Percentiles rank a stretch among this genome's conserved stretches.
Conservation (phyloP, 1,284 basidiomycete genomes). For the Cryptococcus sp. region DNA sequence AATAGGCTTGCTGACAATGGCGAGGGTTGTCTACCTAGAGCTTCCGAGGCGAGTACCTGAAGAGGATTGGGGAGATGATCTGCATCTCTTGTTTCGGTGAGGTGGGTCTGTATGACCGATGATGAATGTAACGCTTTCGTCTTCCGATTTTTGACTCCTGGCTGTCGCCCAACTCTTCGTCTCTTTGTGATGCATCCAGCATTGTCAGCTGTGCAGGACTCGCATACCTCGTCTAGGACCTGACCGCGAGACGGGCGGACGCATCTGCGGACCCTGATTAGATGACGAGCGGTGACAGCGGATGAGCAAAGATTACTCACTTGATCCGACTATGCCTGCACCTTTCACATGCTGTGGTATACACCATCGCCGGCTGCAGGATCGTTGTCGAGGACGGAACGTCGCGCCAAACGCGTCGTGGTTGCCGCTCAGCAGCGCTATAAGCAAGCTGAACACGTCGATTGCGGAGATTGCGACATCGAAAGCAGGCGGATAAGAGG, state of each 20-base stretch:
- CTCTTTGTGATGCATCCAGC: slow-evolving; percentile 16
- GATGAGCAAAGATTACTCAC: slow-evolving; percentile 13
- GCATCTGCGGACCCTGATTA: too few relatives aligned
- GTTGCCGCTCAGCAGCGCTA: too few relatives aligned
- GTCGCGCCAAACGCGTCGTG: too few relatives aligned
- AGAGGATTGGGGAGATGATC: slow-evolving; percentile 22
- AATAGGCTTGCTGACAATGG: too few relatives aligned
- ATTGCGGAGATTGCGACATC: too few relatives aligned
- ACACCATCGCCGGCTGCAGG: too few relatives aligned
- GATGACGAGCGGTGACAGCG: too few relatives aligned
- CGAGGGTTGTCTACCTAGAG: slow-evolving; percentile 12
- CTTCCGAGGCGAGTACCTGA: slow-evolving; percentile 20
- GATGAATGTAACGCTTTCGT: slow-evolving; percentile 3
- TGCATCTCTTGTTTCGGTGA: slow-evolving; percentile 6
- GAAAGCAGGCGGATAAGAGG: too few relatives aligned
- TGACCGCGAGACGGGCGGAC: slow-evolving; percentile 14
- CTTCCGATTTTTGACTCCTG: slow-evolving; percentile 22
- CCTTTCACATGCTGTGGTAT: slow-evolving; percentile 24
- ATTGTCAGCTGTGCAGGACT: slow-evolving; percentile 9
- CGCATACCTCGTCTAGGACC: slow-evolving; percentile 14
- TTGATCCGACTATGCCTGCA: slow-evolving; percentile 17
- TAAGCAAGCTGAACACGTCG: too few relatives aligned
- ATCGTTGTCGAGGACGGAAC: too few relatives aligned
- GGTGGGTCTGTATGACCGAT: not conserved
- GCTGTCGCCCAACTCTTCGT: slow-evolving; percentile 18